These are phyloP conservation scores for Penicillium concentricum DNA, from an alignment of 2,329 filamentous ascomycete genomes.

Conservation along the genomic window DNA sequence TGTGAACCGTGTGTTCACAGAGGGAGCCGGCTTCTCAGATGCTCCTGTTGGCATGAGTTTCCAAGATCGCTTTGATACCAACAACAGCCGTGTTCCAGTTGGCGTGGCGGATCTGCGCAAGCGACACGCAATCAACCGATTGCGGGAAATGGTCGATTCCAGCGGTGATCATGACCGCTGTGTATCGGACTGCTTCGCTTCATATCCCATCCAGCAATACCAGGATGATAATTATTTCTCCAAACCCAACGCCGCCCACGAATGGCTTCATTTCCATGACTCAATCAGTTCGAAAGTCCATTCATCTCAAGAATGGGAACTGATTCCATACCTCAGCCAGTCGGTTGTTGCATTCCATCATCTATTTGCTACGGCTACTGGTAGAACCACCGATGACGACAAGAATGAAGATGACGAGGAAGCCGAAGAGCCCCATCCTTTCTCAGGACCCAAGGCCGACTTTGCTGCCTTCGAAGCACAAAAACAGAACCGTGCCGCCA, in stretches of 20 bases:
- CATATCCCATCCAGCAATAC: slow-evolving; percentile 82
- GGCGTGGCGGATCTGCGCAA: slow-evolving; percentile 62
- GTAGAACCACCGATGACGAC: slow-evolving; percentile 48
- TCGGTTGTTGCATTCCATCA: slow-evolving; percentile 86
- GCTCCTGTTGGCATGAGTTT: slow-evolving; percentile 40
- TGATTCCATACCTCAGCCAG: slow-evolving; percentile 81
- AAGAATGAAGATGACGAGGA: slow-evolving; percentile 46
- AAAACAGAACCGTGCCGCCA: slow-evolving; percentile 72
- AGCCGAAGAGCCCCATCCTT: slow-evolving; percentile 62
- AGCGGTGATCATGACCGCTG: slow-evolving; percentile 63
- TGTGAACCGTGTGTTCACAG: slow-evolving; percentile 64
- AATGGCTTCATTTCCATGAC: slow-evolving; percentile 96
- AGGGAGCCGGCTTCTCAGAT: slow-evolving; percentile 61
- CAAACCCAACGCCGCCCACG: slow-evolving; percentile 83
- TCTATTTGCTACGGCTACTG: slow-evolving; percentile 75
- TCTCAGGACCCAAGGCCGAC: slow-evolving; percentile 77
- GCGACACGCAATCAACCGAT: slow-evolving; percentile 56
- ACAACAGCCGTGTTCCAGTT: slow-evolving; percentile 36
- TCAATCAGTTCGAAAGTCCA: slow-evolving; percentile 74
- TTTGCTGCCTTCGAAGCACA: slow-evolving; percentile 77
- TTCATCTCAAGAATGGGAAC: slow-evolving; percentile 87
- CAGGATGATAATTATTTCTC: slow-evolving; percentile 90
- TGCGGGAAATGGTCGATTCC: slow-evolving; percentile 63
- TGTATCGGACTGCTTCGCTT: slow-evolving; percentile 71
- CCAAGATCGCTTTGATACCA: slow-evolving; percentile 33